A percentile compares a stretch with the other conserved stretches of the same genome.
Conservation (phyloP, 768 basidiomycete species). For the Tricholoma matsutake region DNA sequence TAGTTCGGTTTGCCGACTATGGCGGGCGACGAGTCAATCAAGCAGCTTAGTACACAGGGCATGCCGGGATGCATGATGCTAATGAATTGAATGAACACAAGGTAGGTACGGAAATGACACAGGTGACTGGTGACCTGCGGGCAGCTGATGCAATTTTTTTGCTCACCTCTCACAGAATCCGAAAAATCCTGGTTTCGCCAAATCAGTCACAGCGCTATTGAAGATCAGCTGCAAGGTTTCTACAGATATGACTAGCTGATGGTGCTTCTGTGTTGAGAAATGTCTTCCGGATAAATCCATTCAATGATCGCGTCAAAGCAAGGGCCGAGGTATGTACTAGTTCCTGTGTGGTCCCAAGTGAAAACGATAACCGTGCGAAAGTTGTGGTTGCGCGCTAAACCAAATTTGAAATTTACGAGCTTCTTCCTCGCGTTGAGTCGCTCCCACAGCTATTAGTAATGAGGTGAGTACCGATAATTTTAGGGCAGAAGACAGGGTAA, state of each 20-base stretch:
- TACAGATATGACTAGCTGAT: neutral
- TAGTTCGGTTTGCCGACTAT: constrained; percentile 11
- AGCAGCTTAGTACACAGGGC: no score
- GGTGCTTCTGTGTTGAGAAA: neutral
- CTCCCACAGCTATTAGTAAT: no score
- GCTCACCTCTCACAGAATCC: neutral
- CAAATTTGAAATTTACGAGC: neutral
- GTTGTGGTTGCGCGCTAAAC: neutral
- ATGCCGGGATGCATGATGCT: no score
- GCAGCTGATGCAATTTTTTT: neutral
- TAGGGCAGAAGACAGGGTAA: no score
- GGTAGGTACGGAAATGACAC: neutral
- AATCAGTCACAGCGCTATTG: neutral
- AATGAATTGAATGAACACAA: constrained; percentile 4
- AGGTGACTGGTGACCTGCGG: neutral
- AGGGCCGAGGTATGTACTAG: neutral
- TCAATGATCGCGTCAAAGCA: neutral
- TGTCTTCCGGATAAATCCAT: neutral
- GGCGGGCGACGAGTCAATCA: constrained; percentile 10
- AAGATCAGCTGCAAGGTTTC: neutral
- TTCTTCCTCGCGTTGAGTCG: neutral
- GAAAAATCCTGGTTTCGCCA: neutral
- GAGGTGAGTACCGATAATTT: no score
- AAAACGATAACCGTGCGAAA: neutral
- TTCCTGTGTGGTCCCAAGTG: neutral